Percentiles rank a stretch among this genome's conserved stretches.
These are phyloP conservation scores for Brassica juncea DNA, from an alignment of 345 rosid species.

Conservation along the genomic window DNA sequence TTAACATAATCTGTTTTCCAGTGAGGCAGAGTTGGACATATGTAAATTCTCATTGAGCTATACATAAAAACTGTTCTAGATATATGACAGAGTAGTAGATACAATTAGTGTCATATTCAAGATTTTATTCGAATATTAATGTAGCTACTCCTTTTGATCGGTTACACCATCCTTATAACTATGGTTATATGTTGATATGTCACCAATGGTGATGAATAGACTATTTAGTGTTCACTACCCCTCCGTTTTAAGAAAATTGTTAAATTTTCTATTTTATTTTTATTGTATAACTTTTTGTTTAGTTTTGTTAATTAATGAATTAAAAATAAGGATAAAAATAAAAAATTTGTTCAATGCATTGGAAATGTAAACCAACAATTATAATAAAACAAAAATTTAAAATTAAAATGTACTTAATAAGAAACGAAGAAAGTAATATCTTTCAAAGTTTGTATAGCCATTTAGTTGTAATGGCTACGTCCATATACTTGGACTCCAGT, in stretches of 20 bases:
- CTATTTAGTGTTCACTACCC: neutral
- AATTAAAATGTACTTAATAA: no score
- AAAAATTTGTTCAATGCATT: no score
- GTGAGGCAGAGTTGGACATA: neutral
- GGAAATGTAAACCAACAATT: no score
- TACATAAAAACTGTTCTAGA: neutral
- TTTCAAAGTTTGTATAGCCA: neutral
- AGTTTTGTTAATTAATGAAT: no score
- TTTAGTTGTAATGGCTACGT: slow-evolving; percentile 4
- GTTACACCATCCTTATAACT: neutral
- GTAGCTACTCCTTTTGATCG: neutral
- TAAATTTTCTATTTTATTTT: no score
- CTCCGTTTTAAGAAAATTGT: no score
- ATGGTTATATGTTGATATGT: neutral
- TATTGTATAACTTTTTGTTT: no score
- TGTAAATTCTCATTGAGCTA: neutral
- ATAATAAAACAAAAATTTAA: no score
- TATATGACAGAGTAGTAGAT: neutral
- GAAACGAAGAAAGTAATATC: neutral
- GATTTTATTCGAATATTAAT: neutral
- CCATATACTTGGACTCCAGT: neutral
- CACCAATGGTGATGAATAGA: neutral
- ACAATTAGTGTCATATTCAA: neutral
- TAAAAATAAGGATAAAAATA: no score
- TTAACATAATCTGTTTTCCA: neutral